phyloP scores from a whole-genome alignment of 257 asterid species.

The Capsicum rhomboideum region DNA sequence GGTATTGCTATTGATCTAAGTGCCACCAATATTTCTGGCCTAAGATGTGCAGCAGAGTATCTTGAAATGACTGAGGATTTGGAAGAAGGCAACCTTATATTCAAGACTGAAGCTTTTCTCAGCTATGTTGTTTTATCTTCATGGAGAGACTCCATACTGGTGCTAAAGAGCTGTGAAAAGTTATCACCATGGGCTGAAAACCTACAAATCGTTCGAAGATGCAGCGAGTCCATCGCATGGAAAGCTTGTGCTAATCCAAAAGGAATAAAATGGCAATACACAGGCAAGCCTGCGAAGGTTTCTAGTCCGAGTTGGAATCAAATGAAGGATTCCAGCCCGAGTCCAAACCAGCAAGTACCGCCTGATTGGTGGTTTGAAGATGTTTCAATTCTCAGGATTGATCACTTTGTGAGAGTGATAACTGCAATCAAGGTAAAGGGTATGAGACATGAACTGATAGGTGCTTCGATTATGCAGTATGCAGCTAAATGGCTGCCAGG shows the following conservation, averaged over 20 bases:
- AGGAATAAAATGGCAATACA: conserved; percentile 91
- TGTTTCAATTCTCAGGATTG: conserved; percentile 73
- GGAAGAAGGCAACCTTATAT: conserved; percentile 90
- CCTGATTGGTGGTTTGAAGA: conserved; percentile 99
- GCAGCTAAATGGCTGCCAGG: conserved; percentile 81
- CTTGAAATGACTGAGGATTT: conserved; percentile 96
- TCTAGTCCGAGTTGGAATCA: conserved; percentile 90
- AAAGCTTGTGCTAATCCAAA: conserved; percentile 96
- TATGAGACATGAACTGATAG: conserved; percentile 75
- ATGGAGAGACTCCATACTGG: conserved; percentile 87
- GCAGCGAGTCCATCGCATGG: conserved; percentile 97
- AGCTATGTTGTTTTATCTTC: conserved; percentile 95
- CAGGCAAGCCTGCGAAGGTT: conserved; percentile 49
- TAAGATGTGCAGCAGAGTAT: conserved; percentile 89
- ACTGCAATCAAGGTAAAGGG: conserved; percentile 93
- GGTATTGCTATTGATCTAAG: conserved; percentile 83
- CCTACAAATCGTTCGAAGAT: conserved; percentile 83
- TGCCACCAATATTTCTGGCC: conserved; percentile 78
- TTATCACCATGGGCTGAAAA: conserved; percentile 95
- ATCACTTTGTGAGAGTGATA: conserved; percentile 78
- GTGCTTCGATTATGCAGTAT: conserved; percentile 68
- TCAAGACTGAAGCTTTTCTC: conserved; percentile 93
- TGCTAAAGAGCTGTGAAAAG: conserved; percentile 67
- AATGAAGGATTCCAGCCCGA: conserved; percentile 66
- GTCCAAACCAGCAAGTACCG: conserved; percentile 60